Evolutionary conservation across 2,329 filamentous ascomycete genomes (phyloP).

Genomic region (Tolypocladium capitatum): DNA sequence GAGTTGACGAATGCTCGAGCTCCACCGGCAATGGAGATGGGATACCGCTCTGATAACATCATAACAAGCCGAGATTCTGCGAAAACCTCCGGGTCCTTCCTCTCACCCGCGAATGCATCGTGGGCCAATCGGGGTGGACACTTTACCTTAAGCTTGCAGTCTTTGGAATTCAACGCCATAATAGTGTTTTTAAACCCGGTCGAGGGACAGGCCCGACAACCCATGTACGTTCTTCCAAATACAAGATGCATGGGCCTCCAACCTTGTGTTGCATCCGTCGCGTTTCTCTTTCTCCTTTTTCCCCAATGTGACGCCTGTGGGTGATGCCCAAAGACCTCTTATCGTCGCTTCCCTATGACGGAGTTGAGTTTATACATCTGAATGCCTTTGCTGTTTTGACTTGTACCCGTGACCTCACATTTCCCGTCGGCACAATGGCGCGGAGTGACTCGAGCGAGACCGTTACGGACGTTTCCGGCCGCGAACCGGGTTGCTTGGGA

Average conservation of each 20-base stretch:
- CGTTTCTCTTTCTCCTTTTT: neutral
- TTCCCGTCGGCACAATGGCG: conserved; percentile 7
- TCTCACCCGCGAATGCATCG: neutral
- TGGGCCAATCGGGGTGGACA: neutral
- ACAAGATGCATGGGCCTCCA: neutral
- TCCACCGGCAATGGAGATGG: neutral
- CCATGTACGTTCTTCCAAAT: neutral
- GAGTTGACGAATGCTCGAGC: neutral
- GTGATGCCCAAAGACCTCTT: neutral
- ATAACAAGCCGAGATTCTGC: neutral
- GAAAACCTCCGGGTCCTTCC: too few relatives aligned
- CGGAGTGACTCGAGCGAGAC: conserved; percentile 14
- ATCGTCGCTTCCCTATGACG: neutral
- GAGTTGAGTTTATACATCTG: neutral
- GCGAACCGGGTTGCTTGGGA: neutral
- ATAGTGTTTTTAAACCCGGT: neutral
- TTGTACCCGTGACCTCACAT: neutral
- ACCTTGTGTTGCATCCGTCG: neutral
- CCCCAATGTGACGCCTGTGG: neutral
- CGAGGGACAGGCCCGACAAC: neutral
- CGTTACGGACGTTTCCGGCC: conserved; percentile 7
- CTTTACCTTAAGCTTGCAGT: neutral
- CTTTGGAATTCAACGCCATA: neutral
- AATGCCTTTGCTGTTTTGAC: neutral
- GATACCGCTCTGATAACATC: neutral